Evolutionary conservation across 768 basidiomycete genomes (phyloP).

Genomic region (Amanita pallidorosea): DNA sequence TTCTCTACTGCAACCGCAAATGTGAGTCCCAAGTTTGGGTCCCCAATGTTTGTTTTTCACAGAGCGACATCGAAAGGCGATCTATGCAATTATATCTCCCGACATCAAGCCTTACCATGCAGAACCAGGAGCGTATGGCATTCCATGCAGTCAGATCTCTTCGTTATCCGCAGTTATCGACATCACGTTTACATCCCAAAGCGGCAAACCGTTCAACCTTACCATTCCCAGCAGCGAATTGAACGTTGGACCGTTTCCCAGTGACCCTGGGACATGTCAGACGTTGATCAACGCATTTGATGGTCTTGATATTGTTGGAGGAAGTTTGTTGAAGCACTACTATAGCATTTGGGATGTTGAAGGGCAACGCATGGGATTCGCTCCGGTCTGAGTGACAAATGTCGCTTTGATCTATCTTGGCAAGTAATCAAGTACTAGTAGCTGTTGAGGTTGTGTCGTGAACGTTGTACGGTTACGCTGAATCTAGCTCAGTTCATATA

Average conservation of each 20-base stretch:
- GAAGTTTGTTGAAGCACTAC: slow-evolving; percentile 22
- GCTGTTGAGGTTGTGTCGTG: no score
- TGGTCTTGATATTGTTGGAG: slow-evolving; percentile 37
- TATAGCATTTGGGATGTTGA: slow-evolving; percentile 27
- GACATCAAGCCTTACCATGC: slow-evolving; percentile 38
- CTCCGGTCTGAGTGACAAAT: slow-evolving; percentile 16
- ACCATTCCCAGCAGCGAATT: slow-evolving; percentile 32
- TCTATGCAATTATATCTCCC: slow-evolving; percentile 34
- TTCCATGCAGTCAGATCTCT: slow-evolving; percentile 31
- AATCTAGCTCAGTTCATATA: no score
- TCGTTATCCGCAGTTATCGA: slow-evolving; percentile 37
- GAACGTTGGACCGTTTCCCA: slow-evolving; percentile 44
- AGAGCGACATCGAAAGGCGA: slow-evolving; percentile 15
- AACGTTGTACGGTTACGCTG: no score
- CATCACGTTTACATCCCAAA: slow-evolving; percentile 38
- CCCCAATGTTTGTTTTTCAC: neutral
- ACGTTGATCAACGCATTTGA: slow-evolving; percentile 28
- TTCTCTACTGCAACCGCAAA: slow-evolving; percentile 18
- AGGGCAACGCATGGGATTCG: slow-evolving; percentile 42
- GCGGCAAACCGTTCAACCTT: slow-evolving; percentile 39
- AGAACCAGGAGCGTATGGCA: slow-evolving; percentile 34
- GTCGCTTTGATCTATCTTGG: no score
- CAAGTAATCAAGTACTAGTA: no score
- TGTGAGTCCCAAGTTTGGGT: slow-evolving; percentile 14
- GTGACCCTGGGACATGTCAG: slow-evolving; percentile 18